Percentiles rank a stretch among this genome's conserved stretches.
Conservation (phyloP, 805 yeast species). For the Sugiyamaella marilandica region DNA sequence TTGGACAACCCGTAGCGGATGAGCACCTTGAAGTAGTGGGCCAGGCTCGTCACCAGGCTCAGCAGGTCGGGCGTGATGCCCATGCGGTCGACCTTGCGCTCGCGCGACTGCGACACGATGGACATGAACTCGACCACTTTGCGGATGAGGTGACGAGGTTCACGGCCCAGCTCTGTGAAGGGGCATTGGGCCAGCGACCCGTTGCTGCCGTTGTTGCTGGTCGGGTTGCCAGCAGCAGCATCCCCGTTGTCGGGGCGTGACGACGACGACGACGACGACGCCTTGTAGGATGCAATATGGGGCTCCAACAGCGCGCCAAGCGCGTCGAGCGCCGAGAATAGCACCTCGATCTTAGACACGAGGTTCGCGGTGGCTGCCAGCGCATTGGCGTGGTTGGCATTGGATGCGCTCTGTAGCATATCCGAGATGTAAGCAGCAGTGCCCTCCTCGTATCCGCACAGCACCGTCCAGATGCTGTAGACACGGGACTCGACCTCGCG, state of each 20-base stretch:
- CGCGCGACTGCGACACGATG: constrained; percentile 54
- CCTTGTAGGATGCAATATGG: constrained; percentile 6
- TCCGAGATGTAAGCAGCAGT: constrained; percentile 86
- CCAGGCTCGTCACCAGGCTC: constrained; percentile 81
- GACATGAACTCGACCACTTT: constrained; percentile 88
- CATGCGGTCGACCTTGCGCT: constrained; percentile 20
- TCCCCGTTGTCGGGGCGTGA: background rate
- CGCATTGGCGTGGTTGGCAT: constrained; percentile 64
- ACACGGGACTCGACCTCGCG: constrained; percentile 56
- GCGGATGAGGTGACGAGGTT: constrained; percentile 84
- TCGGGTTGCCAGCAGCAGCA: background rate
- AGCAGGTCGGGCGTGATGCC: constrained; percentile 43
- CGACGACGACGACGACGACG: too few relatives aligned
- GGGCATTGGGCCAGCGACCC: background rate
- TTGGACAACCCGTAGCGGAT: constrained; percentile 75
- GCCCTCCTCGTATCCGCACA: constrained; percentile 85
- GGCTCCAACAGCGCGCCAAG: constrained; percentile 32
- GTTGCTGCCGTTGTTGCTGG: background rate
- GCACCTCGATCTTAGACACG: constrained; percentile 65
- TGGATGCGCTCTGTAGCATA: constrained; percentile 81
- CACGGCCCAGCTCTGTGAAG: constrained; percentile 35
- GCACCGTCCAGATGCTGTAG: constrained; percentile 72
- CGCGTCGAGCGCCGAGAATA: constrained; percentile 70
- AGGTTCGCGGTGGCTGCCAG: constrained; percentile 64
- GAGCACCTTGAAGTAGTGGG: constrained; percentile 84